Base-by-base conservation (phyloP, 164 flowering plant species). In the Nymphaea colorata region DNA sequence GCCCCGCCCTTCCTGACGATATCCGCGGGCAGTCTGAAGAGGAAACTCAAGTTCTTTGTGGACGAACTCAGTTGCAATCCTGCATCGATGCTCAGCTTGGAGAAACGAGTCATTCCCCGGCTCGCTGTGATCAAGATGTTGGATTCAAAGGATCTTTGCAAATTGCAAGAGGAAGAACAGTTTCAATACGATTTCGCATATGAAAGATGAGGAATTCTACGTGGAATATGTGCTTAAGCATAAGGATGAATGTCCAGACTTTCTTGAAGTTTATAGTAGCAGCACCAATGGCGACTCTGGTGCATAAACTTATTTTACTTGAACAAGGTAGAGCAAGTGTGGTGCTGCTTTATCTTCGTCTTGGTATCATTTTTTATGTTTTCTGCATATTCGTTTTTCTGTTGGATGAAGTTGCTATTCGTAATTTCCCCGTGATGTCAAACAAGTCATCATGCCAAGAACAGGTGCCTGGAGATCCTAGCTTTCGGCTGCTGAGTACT, bases 41-140 rank as follows among this genome's bases (percentile, higher is more conserved):
- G 10, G 11, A 64, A 59, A 14, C 45, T 71, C 69, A 65, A 61
- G 25, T 71, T 66, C 69, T 71, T 25, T 47, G 61, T 53, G 71
- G 62, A 69, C 5, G 62, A 63, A 15, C 66, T 69, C 41, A 63
- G 47, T 3, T 64, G 57, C 61, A 45, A 44, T 41, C 16, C 60
- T 25, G 55, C 59, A 41, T 61, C 65, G 36, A 43, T 14, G 57
- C 64, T 5, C 18, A 65, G 72, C 65, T 57, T 70, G 64, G 17
- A 70, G 42, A 36, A 16, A 43, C n/a, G 72, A 44, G 64, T 65
- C 14, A 64, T 70, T 43, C 72, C 71, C n/a, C 62, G 71, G 25
- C 18, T n/a, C 51, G 47, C 8, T 25, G 66, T 69, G 25, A 45
- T 64, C 61, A 63, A 41, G 47, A 53, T 62, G 5, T 63, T 69